Evolutionary conservation across 768 basidiomycete species (phyloP).

Genomic region (Gautieria morchelliformis): DNA sequence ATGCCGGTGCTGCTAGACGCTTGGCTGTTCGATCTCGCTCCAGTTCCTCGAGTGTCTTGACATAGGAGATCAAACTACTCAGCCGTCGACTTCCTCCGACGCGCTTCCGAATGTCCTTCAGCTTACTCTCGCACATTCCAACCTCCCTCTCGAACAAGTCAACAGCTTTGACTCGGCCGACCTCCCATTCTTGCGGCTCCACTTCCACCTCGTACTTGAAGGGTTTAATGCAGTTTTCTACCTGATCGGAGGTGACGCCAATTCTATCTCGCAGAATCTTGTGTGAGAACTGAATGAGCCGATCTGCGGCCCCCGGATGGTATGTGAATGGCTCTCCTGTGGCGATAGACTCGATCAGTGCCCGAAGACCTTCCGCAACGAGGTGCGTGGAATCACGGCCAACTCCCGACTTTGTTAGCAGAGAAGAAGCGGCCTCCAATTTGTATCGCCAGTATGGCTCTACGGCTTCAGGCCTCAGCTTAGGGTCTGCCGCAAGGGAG

Average conservation of each 20-base stretch:
- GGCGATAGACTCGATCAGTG: constrained; percentile 84
- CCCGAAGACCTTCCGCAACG: constrained; percentile 87
- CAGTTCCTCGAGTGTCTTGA: constrained; percentile 70
- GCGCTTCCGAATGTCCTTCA: constrained; percentile 77
- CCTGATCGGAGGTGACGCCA: constrained; percentile 92
- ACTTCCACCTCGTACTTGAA: constrained; percentile 98
- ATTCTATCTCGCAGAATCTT: constrained; percentile 88
- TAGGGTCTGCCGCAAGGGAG: constrained; percentile 56
- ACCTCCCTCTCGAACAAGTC: constrained; percentile 81
- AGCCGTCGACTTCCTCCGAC: constrained; percentile 83
- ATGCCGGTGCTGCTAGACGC: constrained; percentile 29
- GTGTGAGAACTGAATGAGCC: constrained; percentile 88
- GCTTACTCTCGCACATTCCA: constrained; percentile 71
- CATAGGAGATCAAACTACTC: constrained; percentile 67
- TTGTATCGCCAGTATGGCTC: constrained; percentile 96
- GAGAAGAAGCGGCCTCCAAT: constrained; percentile 84
- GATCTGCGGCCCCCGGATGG: constrained; percentile 83
- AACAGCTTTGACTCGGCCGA: constrained; percentile 65
- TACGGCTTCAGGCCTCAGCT: constrained; percentile 61
- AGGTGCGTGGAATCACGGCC: constrained; percentile 90
- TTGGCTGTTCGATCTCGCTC: constrained; percentile 54
- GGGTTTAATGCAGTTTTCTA: constrained; percentile 99
- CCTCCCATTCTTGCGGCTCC: constrained; percentile 86
- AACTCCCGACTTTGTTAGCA: constrained; percentile 92
- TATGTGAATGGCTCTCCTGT: constrained; percentile 82